Base-by-base conservation (phyloP, 2,329 filamentous ascomycete species). In the Penicillium sp. region DNA sequence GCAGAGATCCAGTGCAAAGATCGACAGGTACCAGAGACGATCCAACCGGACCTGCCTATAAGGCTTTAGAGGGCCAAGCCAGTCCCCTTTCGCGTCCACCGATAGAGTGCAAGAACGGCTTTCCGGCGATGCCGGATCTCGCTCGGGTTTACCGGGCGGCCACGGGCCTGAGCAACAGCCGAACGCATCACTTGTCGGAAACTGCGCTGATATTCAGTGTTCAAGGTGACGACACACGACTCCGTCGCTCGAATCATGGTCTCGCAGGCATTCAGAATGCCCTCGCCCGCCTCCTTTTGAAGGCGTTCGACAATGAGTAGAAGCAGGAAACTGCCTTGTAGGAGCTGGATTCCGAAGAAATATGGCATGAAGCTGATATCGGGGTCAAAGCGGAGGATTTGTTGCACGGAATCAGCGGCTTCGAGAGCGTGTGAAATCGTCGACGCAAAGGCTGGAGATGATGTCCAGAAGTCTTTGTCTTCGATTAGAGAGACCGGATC, bases 331-430 rank as follows among this genome's bases (percentile, higher is more conserved):
- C 89, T 95, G 5, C 90, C 91, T 65, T 96, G 91, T 4, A 96
- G 76, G 2, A 96, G 77, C 67, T 95, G 95, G 53, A 95, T 92
- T 50, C 90, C 91, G 58, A 95, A 95, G 75, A 95, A 95, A 75
- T 95, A 95, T 1, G 91, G 91, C 89, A 95, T 95, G 71, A 95
- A 95, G 69, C 92, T 91, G 41, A 95, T 78, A 49, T 93, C 89
- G 0, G 91, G 89, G 64, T 96, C 91, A 65, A 87, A 89, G 61
- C 95, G 89, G 37, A 96, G 82, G 46, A 96, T 93, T 61, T 89
- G 84, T 66, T 82, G 83, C 58, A 95, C 88, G 11, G 90, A 89
- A 71, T 95, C 89, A 4, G 91, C 90, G 0, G 91, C 90, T 12
- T 87, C 86, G 4, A 96, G 87, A 10, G 90, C 91, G 65, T 96